Evolutionary conservation across 2,329 filamentous ascomycete species (phyloP).

Genomic region (Xylaria sp.): DNA sequence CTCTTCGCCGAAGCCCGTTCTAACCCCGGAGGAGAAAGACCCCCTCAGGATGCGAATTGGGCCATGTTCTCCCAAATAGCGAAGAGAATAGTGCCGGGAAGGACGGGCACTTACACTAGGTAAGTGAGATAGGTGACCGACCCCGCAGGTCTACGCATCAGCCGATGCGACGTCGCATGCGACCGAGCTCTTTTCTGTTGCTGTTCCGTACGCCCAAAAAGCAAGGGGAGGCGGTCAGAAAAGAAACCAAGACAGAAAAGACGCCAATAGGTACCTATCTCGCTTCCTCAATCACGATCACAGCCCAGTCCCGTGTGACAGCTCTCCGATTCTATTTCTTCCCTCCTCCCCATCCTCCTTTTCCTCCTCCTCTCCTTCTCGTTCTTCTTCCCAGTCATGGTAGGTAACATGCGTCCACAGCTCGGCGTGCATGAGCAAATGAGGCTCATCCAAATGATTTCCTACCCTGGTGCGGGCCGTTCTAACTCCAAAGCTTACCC

Average conservation of each 20-base stretch:
- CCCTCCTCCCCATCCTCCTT: not conserved
- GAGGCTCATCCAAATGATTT: conserved; percentile 19
- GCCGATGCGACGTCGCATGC: conserved; percentile 6
- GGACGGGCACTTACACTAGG: not conserved
- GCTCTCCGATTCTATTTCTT: conserved; percentile 1
- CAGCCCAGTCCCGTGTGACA: not conserved
- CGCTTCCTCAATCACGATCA: not conserved
- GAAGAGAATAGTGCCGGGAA: not conserved
- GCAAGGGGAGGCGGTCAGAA: conserved; percentile 20
- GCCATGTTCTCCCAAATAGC: not conserved
- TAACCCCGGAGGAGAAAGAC: not conserved
- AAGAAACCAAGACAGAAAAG: conserved; percentile 17
- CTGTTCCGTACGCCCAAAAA: not conserved
- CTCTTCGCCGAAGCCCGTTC: not conserved
- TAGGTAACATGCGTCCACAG: conserved; percentile 1
- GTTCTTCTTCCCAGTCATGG: too few species aligned
- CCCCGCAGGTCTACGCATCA: conserved; percentile 4
- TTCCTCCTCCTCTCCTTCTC: too few species aligned
- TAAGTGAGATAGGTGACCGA: conserved; percentile 1
- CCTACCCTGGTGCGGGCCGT: conserved; percentile 12
- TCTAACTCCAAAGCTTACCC: conserved; percentile 14
- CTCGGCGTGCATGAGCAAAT: conserved; percentile 8
- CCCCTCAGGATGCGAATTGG: not conserved
- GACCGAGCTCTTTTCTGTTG: conserved; percentile 1
- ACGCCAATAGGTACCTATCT: not conserved